Evolutionary conservation across 1,139 yeast genomes (phyloP), one percentile per base, ranked within the genome.

Genomic region (Zygoascus sp.): DNA sequence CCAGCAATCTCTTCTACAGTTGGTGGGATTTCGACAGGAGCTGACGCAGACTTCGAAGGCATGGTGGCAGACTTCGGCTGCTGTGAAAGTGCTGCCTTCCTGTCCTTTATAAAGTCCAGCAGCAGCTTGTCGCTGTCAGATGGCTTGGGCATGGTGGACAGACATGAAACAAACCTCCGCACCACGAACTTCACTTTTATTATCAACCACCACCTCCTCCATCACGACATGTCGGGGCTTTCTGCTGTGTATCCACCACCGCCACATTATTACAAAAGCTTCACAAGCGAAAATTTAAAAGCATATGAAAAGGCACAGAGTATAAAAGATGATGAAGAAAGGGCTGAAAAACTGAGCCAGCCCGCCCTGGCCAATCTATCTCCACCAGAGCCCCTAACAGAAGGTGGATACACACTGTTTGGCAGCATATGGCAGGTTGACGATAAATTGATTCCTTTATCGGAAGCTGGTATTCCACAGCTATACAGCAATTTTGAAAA

Each of bases 241-340:
- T 61, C 92, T 22, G 79, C 94, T 10, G 74, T 87, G 46, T 88
- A 82, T 56, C 96, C 96, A 1, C 90, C 92, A 1, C 96, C 96
- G 2, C 96, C 96, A 8, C 80, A 83, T 19, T 84, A 76, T 63
- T 78, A 78, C 58, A 77, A 79, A 63, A 76, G 73, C 58, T 87
- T 84, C 66, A 84, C 94, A 0, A 61, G 67, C 5, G 84, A 79
- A 48, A 85, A 85, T 56, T 50, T 77, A 25, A 47, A 39, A 23
- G 49, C 21, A 37, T 25, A 30, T 16, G 40, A 48, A 32, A 48
- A 44, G 44, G 42, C 53, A 45, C 54, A 58, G 46, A 49, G 49
- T 42, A 46, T 46, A 21, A 45, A 38, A 27, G 50, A 54, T 10
- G 48, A 44, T 7, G 45, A 46, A 2, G 45, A 40, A 2, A 46